Percentiles rank a stretch among this genome's conserved stretches.
phyloP scores from a whole-genome alignment of 1,284 basidiomycete genomes.

The Hymenochaete sp. region DNA sequence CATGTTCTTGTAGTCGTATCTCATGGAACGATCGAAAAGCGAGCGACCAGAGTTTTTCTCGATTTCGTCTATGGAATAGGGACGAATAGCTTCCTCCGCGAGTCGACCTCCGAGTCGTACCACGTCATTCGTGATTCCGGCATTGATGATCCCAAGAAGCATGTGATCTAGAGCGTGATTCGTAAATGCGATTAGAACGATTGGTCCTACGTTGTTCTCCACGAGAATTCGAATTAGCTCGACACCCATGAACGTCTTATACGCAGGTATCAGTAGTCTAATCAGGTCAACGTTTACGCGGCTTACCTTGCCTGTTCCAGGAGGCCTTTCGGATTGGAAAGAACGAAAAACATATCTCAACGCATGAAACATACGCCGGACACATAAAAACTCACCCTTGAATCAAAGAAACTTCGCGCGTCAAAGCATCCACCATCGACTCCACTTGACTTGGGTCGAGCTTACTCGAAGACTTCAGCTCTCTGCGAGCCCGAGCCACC shows the following conservation, averaged over 20 bases:
- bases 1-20: not conserved
- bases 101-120: constrained; percentile 57
- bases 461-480: constrained; percentile 37
- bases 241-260: constrained; percentile 55
- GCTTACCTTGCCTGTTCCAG: constrained; percentile 65
- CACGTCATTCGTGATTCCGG: constrained; percentile 49
- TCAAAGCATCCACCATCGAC: constrained; percentile 52
- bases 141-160: constrained; percentile 51
- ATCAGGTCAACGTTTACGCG: not conserved
- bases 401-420: constrained; percentile 52
- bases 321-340: constrained; percentile 39
- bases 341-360: not conserved
- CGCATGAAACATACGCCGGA: too few species aligned
- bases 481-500: constrained; percentile 31
- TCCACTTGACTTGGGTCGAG: constrained; percentile 62
- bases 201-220: constrained; percentile 39
- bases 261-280: not conserved
- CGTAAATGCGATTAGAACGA: constrained; percentile 64
- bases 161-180: constrained; percentile 73
- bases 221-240: constrained; percentile 58
- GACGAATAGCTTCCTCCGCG: constrained; percentile 46
- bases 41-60: constrained; percentile 39
- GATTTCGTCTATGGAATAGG: constrained; percentile 48
- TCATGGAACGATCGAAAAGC: constrained; percentile 28
- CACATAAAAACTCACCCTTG: constrained; percentile 48